These are phyloP conservation scores for Cordyceps pruinosa DNA, from an alignment of 2,329 filamentous ascomycete genomes.

Conservation along the genomic window DNA sequence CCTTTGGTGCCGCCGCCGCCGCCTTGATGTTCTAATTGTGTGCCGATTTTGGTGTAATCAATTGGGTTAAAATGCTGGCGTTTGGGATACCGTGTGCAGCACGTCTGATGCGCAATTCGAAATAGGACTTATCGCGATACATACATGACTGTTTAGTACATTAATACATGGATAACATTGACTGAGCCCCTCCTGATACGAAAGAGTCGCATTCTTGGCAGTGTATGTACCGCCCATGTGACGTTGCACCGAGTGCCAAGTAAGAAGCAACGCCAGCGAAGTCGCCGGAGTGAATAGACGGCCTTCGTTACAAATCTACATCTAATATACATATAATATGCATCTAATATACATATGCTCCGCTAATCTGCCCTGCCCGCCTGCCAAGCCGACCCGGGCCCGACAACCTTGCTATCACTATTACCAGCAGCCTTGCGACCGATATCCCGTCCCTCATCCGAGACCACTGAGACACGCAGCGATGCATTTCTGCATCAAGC, in stretches of 20 bases:
- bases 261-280: too few species aligned
- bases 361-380: too few species aligned
- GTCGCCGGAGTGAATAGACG: too few species aligned
- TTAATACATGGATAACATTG: neutral
- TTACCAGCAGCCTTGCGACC: too few species aligned
- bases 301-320: too few species aligned
- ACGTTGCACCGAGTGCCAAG: neutral
- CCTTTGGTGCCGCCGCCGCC: neutral
- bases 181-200: too few species aligned
- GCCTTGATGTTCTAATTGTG: constrained; percentile 6
- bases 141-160: constrained; percentile 6
- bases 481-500: neutral
- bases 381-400: neutral
- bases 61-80: neutral
- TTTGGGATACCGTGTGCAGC: neutral
- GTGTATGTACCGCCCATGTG: neutral
- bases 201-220: too few species aligned
- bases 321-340: too few species aligned
- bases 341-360: too few species aligned
- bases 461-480: neutral
- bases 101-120: neutral
- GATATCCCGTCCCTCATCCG: neutral
- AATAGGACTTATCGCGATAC: neutral
- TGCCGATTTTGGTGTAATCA: neutral
- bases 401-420: neutral